Conservation (phyloP, 2,329 filamentous ascomycete genomes). For the Colletotrichum lupini region DNA sequence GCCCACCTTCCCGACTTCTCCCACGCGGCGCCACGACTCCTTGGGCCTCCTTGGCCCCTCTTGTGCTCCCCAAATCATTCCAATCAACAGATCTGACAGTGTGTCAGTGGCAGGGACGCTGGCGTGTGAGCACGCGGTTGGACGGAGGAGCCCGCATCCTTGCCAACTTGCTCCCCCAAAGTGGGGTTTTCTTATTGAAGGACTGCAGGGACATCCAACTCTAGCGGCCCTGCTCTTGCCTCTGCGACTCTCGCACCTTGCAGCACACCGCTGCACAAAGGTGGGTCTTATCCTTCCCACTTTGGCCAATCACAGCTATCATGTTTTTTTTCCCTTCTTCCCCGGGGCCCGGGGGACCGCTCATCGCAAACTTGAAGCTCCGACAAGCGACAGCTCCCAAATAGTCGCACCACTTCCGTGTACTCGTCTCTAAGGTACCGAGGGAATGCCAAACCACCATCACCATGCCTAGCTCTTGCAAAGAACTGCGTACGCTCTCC, state of each 20-base stretch:
- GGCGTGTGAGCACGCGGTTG: constrained; percentile 26
- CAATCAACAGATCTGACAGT: constrained; percentile 13
- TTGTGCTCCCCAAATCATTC: background rate
- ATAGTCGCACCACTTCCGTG: constrained; percentile 25
- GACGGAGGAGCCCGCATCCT: constrained; percentile 10
- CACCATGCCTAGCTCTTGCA: constrained; percentile 93
- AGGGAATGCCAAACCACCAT: constrained; percentile 32
- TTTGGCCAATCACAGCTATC: constrained; percentile 11
- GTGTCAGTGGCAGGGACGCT: constrained; percentile 14
- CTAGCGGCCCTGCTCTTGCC: constrained; percentile 1
- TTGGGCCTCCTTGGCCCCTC: background rate
- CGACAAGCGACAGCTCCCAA: constrained; percentile 24
- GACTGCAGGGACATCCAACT: constrained; percentile 22
- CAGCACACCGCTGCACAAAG: constrained; percentile 25
- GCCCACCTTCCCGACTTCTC: background rate
- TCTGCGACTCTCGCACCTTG: constrained; percentile 25
- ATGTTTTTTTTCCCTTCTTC: background rate
- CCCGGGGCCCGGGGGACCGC: background rate
- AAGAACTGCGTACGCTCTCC: constrained; percentile 84
- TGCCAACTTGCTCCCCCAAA: background rate
- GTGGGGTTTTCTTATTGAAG: constrained; percentile 15
- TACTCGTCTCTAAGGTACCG: background rate
- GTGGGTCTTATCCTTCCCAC: background rate
- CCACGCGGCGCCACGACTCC: background rate
- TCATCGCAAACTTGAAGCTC: constrained; percentile 40